Evolutionary conservation across 2,329 filamentous ascomycete genomes (phyloP).

Genomic region (Xylariaceae sp.): DNA sequence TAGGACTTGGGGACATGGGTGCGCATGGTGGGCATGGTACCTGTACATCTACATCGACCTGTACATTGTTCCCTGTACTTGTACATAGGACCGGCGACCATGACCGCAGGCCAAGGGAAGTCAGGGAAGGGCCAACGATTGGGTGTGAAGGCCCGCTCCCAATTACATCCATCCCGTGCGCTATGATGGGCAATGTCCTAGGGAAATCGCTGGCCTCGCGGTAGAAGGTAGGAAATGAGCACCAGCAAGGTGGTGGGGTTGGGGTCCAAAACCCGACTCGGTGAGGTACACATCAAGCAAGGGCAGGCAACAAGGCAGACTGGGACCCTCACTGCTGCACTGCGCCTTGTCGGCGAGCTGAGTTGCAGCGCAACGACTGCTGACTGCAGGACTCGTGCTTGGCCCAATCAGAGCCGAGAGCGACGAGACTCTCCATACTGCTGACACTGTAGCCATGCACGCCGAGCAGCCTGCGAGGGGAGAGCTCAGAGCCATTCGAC

Average conservation of each 20-base stretch:
- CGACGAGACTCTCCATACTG: constrained; percentile 14
- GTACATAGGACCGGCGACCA: constrained; percentile 27
- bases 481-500: constrained; percentile 22
- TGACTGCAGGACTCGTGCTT: constrained; percentile 33
- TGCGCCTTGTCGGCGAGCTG: constrained; percentile 31
- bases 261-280: constrained; percentile 31
- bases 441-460: constrained; percentile 10
- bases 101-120: constrained; percentile 23
- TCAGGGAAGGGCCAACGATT: constrained; percentile 24
- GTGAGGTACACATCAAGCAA: constrained; percentile 26
- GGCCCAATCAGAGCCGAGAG: constrained; percentile 26
- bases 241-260: constrained; percentile 27
- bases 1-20: constrained; percentile 30
- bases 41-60: constrained; percentile 24
- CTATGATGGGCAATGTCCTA: constrained; percentile 28
- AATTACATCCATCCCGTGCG: constrained; percentile 18
- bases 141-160: constrained; percentile 28
- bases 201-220: constrained; percentile 25
- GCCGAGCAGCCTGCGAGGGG: constrained; percentile 18
- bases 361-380: constrained; percentile 27
- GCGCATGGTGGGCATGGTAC: too few species aligned
- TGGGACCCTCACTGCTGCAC: constrained; percentile 21
- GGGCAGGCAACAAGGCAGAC: constrained; percentile 35
- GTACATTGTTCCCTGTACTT: constrained; percentile 4
- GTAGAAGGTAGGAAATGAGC: constrained; percentile 24